A percentile compares a stretch with the other conserved stretches of the same genome.
Evolutionary conservation across 768 basidiomycete species (phyloP).

Genomic region (Pleurotus eryngii): DNA sequence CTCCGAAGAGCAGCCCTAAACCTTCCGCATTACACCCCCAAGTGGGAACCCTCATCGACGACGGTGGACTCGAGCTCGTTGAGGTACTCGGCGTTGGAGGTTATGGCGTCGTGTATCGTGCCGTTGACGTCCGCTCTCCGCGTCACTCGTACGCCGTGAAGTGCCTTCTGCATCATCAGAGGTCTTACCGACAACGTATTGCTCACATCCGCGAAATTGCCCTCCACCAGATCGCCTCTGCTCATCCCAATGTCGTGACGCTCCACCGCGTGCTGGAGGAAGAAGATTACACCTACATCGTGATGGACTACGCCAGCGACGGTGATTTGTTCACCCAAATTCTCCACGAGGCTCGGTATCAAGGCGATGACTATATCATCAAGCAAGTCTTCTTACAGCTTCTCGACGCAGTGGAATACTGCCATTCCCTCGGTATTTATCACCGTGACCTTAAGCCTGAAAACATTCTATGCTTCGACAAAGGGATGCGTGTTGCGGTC

Average conservation of each 20-base stretch:
- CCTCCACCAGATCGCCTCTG: conserved; percentile 71
- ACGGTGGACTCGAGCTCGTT: conserved; percentile 76
- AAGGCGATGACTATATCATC: conserved; percentile 83
- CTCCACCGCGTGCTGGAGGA: conserved; percentile 89
- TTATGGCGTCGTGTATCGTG: conserved; percentile 94
- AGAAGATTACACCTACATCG: conserved; percentile 75
- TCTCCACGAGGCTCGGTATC: conserved; percentile 68
- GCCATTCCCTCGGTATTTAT: conserved; percentile 88
- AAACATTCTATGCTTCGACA: conserved; percentile 84
- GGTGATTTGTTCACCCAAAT: conserved; percentile 95
- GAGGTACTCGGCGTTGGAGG: conserved; percentile 90
- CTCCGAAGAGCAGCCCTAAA: conserved; percentile 25
- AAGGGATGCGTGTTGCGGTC: conserved; percentile 74
- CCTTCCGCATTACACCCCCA: conserved; percentile 38
- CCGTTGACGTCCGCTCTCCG: conserved; percentile 56
- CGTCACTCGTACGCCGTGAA: conserved; percentile 82
- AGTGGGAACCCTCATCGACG: conserved; percentile 81
- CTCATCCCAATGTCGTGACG: conserved; percentile 80
- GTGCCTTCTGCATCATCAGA: conserved; percentile 64
- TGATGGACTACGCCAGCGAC: conserved; percentile 91
- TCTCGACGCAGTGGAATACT: conserved; percentile 89
- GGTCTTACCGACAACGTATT: conserved; percentile 57
- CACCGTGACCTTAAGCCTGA: conserved; percentile 98
- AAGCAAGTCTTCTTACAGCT: conserved; percentile 90
- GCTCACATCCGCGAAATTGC: conserved; percentile 88